A percentile compares a stretch with the other conserved stretches of the same genome.
phyloP scores from a whole-genome alignment of 345 rosid species.

The Eutrema japonicum region DNA sequence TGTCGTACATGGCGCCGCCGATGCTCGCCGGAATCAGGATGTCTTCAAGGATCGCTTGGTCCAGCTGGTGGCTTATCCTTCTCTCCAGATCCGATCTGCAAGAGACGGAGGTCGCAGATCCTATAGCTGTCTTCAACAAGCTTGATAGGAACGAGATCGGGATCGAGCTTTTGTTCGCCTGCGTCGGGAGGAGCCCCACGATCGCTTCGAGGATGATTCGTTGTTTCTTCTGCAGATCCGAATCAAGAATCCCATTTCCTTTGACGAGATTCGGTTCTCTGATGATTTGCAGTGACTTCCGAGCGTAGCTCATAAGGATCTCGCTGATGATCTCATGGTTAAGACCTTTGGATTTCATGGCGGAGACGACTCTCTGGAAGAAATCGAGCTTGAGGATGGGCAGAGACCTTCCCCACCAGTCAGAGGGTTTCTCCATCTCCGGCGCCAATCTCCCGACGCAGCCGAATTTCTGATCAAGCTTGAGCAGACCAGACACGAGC shows the following conservation, averaged over 20 bases:
- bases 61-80: constrained; percentile 86
- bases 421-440: constrained; percentile 71
- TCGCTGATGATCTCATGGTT: constrained; percentile 91
- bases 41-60: constrained; percentile 95
- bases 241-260: constrained; percentile 59
- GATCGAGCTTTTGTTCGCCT: constrained; percentile 76
- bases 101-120: constrained; percentile 61
- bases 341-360: constrained; percentile 88
- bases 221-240: constrained; percentile 79
- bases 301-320: constrained; percentile 78
- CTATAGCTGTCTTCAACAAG: constrained; percentile 76
- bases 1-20: constrained; percentile 64
- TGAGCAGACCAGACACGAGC: constrained; percentile 82
- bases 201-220: constrained; percentile 77
- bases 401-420: constrained; percentile 95
- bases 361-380: constrained; percentile 82
- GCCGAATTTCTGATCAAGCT: constrained; percentile 78
- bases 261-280: constrained; percentile 48
- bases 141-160: constrained; percentile 94
- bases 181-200: constrained; percentile 76
- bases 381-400: constrained; percentile 71
- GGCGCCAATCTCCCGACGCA: constrained; percentile 33
- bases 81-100: constrained; percentile 92
- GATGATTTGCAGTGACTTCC: constrained; percentile 72
- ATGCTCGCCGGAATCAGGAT: constrained; percentile 67